Base-by-base conservation (phyloP, 2,329 filamentous ascomycete genomes). In the Aspergillus fumigatiaffinis region DNA sequence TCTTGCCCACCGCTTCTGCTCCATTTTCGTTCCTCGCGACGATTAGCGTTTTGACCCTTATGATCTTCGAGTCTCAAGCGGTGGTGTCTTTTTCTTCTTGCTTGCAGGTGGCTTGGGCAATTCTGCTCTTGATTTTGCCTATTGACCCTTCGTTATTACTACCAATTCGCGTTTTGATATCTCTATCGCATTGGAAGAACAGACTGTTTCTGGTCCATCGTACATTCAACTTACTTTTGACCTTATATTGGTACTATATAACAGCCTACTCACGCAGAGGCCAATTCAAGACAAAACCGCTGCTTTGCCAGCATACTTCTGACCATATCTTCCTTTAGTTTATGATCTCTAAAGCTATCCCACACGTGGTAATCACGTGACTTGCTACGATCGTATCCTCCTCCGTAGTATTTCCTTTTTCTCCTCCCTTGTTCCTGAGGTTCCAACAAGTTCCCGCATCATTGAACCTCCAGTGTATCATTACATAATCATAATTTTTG, bases 31-130 rank as follows among this genome's bases (percentile, higher is more conserved):
- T 51, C 41, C 2, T 49, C 25, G 51, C 49, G 25, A 51, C 49
- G 12, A 55, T 60, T 60, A 62, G 60, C 61, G 58, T 54, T 57
- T 52, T 54, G 53, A 21, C 42, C 54, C 48, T 32, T 9, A 14
- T 26, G 28, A 51, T 51, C 21, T 25, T 26, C 44, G 21, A 14
- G 23, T 26, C 44, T 12, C 44, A 47, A 35, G 29, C 50, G 50
- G 29, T 20, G 41, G 46, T 50, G 46, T 55, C 14, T 52, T 50
- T 55, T 26, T 51, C 29, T 54, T 57, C 48, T 51, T 54, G 52
- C 47, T 52, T 56, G 29, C 53, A 60, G 50, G 51, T 53, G 42
- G 35, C 26, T 59, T 50, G 62, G 58, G 53, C 61, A 62, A 62
- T 60, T 55, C 60, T 59, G 53, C 32, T 60, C 56, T 54, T 29